phyloP scores from a whole-genome alignment of 169 alveolate genomes.

The Theileria luwenshuni region DNA sequence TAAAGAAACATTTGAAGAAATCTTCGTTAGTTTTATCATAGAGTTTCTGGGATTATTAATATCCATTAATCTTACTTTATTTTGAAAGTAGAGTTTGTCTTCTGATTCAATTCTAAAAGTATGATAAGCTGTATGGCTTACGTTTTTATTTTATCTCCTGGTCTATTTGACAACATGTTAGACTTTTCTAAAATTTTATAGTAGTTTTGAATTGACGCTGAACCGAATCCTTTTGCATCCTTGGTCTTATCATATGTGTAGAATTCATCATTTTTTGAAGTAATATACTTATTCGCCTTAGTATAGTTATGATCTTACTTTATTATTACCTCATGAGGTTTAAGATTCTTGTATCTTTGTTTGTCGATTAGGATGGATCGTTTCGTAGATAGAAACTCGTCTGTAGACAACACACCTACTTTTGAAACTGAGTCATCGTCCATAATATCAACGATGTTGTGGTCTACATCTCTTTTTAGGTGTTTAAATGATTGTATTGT shows the following conservation, averaged over 20 bases:
- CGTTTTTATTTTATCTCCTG: background rate
- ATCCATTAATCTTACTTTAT: background rate
- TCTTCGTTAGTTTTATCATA: slow-evolving; percentile 65
- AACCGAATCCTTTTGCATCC: slow-evolving; percentile 5
- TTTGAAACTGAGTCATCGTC: slow-evolving; percentile 37
- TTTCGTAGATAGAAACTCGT: slow-evolving; percentile 36
- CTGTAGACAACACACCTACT: slow-evolving; percentile 19
- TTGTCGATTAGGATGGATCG: slow-evolving; percentile 16
- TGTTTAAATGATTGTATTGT: too few relatives aligned
- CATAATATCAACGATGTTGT: slow-evolving; percentile 41
- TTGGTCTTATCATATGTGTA: slow-evolving; percentile 15
- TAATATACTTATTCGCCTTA: slow-evolving; percentile 5
- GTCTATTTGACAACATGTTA: slow-evolving; percentile 20
- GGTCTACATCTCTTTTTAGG: too few relatives aligned
- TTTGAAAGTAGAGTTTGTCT: background rate
- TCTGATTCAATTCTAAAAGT: background rate
- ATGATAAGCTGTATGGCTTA: background rate
- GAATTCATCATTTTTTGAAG: slow-evolving; percentile 24
- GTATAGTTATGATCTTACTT: background rate
- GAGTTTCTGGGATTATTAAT: slow-evolving; percentile 34
- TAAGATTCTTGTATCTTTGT: slow-evolving; percentile 33
- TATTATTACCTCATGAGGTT: slow-evolving; percentile 53
- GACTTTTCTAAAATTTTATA: slow-evolving; percentile 26
- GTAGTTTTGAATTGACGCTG: slow-evolving; percentile 24
- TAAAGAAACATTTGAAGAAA: slow-evolving; percentile 44